Evolutionary conservation across 1,284 basidiomycete genomes (phyloP).

Genomic region (Ceratobasidium theobromae): DNA sequence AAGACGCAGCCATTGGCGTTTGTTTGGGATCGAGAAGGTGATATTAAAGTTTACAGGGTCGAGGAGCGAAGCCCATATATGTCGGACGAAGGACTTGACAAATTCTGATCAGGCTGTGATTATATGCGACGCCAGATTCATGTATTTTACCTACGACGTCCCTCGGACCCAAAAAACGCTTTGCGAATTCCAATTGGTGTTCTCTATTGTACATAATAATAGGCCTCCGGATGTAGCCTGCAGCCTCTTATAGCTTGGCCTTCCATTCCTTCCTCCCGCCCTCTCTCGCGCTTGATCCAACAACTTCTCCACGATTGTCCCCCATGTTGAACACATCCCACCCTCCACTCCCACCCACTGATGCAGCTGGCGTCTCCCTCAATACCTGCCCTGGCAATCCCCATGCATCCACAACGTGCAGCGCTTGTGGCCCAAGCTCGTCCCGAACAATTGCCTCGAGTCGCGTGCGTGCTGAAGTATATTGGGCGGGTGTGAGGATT

Average conservation of each 20-base stretch:
- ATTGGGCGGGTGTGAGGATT: slow-evolving; percentile 26
- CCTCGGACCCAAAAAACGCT: too few relatives aligned
- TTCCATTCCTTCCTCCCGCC: slow-evolving; percentile 18
- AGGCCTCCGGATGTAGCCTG: not conserved
- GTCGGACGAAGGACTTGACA: not conserved
- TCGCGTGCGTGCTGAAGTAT: not conserved
- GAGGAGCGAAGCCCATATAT: not conserved
- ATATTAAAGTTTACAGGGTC: not conserved
- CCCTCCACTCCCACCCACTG: not conserved
- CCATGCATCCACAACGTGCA: slow-evolving; percentile 29
- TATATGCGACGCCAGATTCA: not conserved
- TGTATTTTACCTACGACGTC: too few relatives aligned
- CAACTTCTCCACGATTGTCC: slow-evolving; percentile 27
- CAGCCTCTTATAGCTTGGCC: slow-evolving; percentile 19
- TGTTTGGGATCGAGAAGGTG: not conserved
- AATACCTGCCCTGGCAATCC: slow-evolving; percentile 34
- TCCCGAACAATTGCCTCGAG: slow-evolving; percentile 30
- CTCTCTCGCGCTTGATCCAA: not conserved
- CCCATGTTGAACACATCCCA: slow-evolving; percentile 31
- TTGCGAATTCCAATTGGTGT: too few relatives aligned
- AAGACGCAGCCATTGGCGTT: not conserved
- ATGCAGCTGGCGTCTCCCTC: slow-evolving; percentile 33
- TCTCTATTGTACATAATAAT: not conserved
- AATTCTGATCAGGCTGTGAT: not conserved
- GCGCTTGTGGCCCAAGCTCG: slow-evolving; percentile 26